Evolutionary conservation across 345 rosid genomes (phyloP), one percentile per base, ranked within the genome.

Genomic region (Bruguiera gymnorhiza): DNA sequence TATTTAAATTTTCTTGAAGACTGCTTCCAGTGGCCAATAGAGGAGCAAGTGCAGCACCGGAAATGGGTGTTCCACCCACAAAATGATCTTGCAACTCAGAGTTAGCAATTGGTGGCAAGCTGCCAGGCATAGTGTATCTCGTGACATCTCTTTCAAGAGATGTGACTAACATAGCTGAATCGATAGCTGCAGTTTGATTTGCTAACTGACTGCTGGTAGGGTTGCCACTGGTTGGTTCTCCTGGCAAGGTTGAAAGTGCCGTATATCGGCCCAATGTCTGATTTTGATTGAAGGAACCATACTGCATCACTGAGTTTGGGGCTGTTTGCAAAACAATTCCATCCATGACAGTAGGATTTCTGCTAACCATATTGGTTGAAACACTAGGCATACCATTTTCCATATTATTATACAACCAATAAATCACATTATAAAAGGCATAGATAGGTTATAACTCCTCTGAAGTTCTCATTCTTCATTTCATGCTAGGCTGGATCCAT

Each of bases 341-440:
- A 62, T 79, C 83, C 34, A 73, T 55, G 36, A 78, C 51, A 66
- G 30, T 55, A 36, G 84, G 70, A 70, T 80, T 74, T 67, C 73
- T 83, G 77, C 72, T 59, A 2, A 72, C 65, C 76, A 73, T 81
- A 67, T 81, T 78, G 19, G 72, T 62, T 18, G 79, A 73, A 77
- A 77, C 76, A 74, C 73, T 64, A 36, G 79, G 84, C 82, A 81
- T 76, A 75, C 82, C 78, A 83, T 79, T 65, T 62, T 83, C 85
- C 86, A 86, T 86, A 53, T 39, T 37, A 60, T 8, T 8, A 2
- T 5, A 6, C 30, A n/a, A 43, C 8, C 16, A 30, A 53, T 30
- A n/a, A 70, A 60, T 62, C 72, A 55, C 60, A 46, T 20, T 53
- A 68, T 21, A 60, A 32, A 13, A 36, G 21, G 48, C 69, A 73